phyloP scores from a whole-genome alignment of 2,329 filamentous ascomycete genomes.

The Rutstroemia sp. region DNA sequence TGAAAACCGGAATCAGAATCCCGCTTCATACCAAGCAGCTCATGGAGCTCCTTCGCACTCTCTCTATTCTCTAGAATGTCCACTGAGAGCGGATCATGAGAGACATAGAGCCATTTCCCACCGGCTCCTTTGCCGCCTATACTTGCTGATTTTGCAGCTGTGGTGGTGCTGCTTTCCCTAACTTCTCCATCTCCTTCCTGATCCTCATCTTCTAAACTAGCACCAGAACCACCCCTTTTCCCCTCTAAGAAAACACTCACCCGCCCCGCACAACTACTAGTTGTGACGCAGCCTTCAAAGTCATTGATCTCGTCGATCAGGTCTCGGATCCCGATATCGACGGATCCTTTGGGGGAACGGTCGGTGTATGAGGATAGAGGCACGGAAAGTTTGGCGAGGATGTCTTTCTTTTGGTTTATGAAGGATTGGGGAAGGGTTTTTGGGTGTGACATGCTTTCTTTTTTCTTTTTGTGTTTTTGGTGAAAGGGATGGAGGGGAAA shows the following conservation, averaged over 20 bases:
- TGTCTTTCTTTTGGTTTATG: conserved; percentile 58
- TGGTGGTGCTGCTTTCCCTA: conserved; percentile 8
- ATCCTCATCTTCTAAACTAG: conserved; percentile 8
- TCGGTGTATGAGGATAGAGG: conserved; percentile 70
- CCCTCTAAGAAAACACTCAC: conserved; percentile 87
- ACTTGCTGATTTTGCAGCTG: conserved; percentile 30
- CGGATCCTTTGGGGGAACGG: conserved; percentile 78
- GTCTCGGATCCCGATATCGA: conserved; percentile 71
- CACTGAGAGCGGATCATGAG: conserved; percentile 60
- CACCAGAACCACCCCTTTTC: conserved; percentile 33
- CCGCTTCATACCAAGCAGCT: conserved; percentile 36
- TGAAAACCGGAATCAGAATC: neutral
- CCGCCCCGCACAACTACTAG: conserved; percentile 85
- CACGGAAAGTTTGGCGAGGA: conserved; percentile 61
- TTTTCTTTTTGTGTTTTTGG: neutral
- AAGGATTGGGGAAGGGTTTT: conserved; percentile 37
- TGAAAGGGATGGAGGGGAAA: neutral
- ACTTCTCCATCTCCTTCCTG: neutral
- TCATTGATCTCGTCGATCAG: conserved; percentile 74
- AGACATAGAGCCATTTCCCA: conserved; percentile 80
- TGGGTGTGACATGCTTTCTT: neutral
- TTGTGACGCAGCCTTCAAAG: conserved; percentile 72
- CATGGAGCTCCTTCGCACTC: conserved; percentile 21
- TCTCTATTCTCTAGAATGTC: conserved; percentile 11
- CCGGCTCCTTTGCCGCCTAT: conserved; percentile 81